Base-by-base conservation (phyloP, 2,329 filamentous ascomycete species). In the Cercospora sesami region DNA sequence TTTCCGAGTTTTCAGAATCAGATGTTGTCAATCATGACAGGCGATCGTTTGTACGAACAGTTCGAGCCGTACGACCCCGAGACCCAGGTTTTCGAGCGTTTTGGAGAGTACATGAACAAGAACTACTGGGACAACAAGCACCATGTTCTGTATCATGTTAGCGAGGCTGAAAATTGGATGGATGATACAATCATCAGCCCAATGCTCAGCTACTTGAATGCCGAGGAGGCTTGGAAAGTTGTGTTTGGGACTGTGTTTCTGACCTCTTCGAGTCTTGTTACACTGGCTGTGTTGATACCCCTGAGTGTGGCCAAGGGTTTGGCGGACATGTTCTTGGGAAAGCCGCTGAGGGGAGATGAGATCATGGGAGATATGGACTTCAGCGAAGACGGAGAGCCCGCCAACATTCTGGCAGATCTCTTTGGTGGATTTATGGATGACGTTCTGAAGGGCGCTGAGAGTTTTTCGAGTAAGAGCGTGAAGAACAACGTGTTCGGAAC, bases 21-120 rank as follows among this genome's bases (percentile, higher is more conserved):
- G 31, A 63, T 72, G 45, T 68, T 69, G 9, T 45, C 67, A 12
- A 66, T 70, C 7, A 71, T 70, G 62, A 64, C 71, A 4, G 62
- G 68, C 5, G 63, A 70, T n/a, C 39, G 62, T 12, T 36, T 70
- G n/a, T 69, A 69, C 59, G 67, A 71, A 31, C 71, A 72, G 14
- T 71, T 71, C 39, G 69, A 69, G 12, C 65, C 66, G 14, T 70
- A 69, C 21, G 18, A 71, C 9, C 21, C 21, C 7, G 60, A 64
- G 58, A 18, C 61, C 18, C 64, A 70, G 59, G 60, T 64, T 16
- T 33, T 70, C 21, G 36, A 21, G 12, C 68, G 66, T 21, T 72
- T 70, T 53, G 36, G 23, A 8, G 70, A 72, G 61, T 48, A 65
- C 48, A 70, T 72, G 66, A 31, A 70, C 30, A 55, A 64, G 53